Base-by-base conservation (phyloP, 306 rosid genomes). In the Vachellia pachyceras region DNA sequence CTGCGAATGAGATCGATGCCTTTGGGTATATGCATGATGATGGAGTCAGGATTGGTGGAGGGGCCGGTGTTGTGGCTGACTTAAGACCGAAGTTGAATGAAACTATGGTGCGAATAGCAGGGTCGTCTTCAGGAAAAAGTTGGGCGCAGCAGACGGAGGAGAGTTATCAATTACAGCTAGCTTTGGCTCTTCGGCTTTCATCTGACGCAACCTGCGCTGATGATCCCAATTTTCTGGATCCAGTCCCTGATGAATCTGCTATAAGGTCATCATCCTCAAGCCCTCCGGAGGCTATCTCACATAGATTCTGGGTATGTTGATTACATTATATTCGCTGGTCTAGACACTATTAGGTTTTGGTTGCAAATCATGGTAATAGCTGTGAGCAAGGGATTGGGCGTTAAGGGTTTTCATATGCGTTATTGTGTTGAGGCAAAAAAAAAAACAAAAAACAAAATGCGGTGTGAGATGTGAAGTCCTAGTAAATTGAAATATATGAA, bases 141-240 rank as follows among this genome's bases (percentile, higher is more conserved):
- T 93, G 97, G 97, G 97, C 96, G 69, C 97, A 90, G 89, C 97
- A 93, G 84, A 91, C 92, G 52, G 94, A 91, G 89, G 97, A 93
- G 93, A 88, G 94, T 77, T 93, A 93, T 82, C 97, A 90, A 72
- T 82, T 93, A 64, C 97, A 93, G 90, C 54, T 87, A 76, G 97
- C 96, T 70, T 76, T 93, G 87, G 97, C 97, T 45, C 85, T 93
- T 50, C 84, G 97, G 79, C 86, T 93, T 47, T 88, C 94, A 1
- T 90, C 90, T 2, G 94, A 88, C 52, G 97, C 97, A 6, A 88
- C 94, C 0, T 88, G 97, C 58, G 94, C 91, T 7, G 92, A 90
- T 80, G 93, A 93, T 85, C 94, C 93, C 40, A 91, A 88, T 87
- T 93, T 93, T 81, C 87, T 93, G 88, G 91, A 90, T 93, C 88